A percentile compares a stretch with the other conserved stretches of the same genome.
Conservation (phyloP, 345 rosid species). For the Combretum micranthum region DNA sequence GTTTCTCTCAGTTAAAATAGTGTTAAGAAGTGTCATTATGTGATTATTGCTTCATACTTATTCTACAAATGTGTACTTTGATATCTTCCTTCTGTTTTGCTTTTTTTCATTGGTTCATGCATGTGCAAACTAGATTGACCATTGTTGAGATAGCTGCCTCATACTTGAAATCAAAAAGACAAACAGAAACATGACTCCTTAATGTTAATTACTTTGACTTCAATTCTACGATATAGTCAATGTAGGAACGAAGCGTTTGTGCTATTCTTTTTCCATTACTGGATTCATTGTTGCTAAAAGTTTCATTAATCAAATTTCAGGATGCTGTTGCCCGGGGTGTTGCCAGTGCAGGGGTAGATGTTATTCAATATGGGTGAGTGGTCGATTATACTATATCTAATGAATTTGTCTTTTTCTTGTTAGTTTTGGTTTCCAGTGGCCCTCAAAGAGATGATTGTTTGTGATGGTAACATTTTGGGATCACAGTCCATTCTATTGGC, state of each 20-base stretch:
- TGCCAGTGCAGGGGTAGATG: conserved; percentile 59
- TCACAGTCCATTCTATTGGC: too few species aligned
- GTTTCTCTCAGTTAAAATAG: not conserved
- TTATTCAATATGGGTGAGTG: conserved; percentile 86
- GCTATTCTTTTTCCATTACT: not conserved
- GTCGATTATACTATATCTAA: conserved; percentile 6
- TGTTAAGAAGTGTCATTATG: too few species aligned
- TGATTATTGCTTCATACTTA: too few species aligned
- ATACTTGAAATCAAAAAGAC: too few species aligned
- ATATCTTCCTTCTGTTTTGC: too few species aligned
- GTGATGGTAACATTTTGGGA: too few species aligned
- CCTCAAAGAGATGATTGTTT: too few species aligned
- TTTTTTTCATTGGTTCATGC: too few species aligned
- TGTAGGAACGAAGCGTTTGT: not conserved
- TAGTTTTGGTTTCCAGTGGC: not conserved
- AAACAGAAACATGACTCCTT: too few species aligned
- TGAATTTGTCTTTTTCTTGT: conserved; percentile 1
- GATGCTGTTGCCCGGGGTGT: conserved; percentile 88
- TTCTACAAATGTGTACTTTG: too few species aligned
- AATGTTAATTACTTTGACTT: not conserved
- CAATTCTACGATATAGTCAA: not conserved
- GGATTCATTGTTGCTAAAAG: conserved; percentile 8
- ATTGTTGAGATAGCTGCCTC: too few species aligned
- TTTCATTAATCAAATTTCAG: conserved; percentile 35
- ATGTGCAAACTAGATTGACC: too few species aligned